Percentiles rank a stretch among this genome's conserved stretches.
These are phyloP conservation scores for Kwoniella shandongensis DNA, from an alignment of 768 basidiomycete species.

Conservation along the genomic window DNA sequence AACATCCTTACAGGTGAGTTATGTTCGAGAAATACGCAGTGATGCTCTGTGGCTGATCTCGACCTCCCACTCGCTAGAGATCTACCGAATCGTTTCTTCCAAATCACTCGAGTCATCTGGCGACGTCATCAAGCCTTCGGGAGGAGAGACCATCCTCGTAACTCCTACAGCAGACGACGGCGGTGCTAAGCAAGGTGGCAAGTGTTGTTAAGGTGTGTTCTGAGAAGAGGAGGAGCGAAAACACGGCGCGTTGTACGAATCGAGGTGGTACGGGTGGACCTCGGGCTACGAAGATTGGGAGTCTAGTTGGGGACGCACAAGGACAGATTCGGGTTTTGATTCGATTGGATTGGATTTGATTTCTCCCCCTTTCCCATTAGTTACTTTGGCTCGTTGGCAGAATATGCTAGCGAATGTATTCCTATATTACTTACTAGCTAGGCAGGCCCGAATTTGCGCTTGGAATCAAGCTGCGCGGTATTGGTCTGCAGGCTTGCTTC, in stretches of 20 bases:
- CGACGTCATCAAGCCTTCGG: constrained; percentile 70
- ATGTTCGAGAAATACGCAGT: neutral
- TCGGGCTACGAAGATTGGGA: no score
- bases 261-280: no score
- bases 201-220: constrained; percentile 57
- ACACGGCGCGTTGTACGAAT: no score
- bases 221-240: neutral
- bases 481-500: no score
- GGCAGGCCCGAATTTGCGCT: no score
- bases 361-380: constrained; percentile 1
- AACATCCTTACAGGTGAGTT: constrained; percentile 82
- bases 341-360: neutral
- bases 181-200: constrained; percentile 52
- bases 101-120: constrained; percentile 85
- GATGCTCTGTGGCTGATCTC: constrained; percentile 5
- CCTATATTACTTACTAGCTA: no score
- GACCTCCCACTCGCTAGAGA: constrained; percentile 61
- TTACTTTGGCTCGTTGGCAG: neutral
- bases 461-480: no score
- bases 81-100: constrained; percentile 95
- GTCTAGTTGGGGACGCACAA: no score
- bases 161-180: constrained; percentile 62
- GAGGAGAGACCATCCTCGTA: constrained; percentile 80
- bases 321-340: neutral
- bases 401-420: neutral